Conservation (phyloP, 306 rosid species). For the Alnus glutinosa region DNA sequence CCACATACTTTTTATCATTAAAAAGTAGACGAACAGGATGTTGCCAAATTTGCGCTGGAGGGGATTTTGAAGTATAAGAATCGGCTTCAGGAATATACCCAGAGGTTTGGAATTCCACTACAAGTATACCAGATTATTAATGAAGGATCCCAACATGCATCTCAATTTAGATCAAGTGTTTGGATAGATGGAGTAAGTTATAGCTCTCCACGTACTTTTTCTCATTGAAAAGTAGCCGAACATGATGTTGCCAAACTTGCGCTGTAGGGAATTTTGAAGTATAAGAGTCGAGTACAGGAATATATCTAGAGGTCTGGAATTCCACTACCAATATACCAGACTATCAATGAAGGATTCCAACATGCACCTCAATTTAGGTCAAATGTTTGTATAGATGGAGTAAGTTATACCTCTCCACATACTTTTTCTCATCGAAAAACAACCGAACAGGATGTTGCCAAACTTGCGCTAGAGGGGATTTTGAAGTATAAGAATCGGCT, state of each 20-base stretch:
- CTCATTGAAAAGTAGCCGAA: no score
- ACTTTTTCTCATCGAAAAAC: slow-evolving; percentile 33
- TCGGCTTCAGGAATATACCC: no score
- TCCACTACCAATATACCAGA: slow-evolving; percentile 36
- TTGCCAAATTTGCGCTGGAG: slow-evolving; percentile 45
- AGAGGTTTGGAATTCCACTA: no score
- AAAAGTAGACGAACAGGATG: slow-evolving; percentile 58
- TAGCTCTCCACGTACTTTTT: no score
- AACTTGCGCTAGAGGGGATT: slow-evolving; percentile 35
- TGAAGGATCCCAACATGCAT: no score
- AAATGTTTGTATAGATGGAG: slow-evolving; percentile 43
- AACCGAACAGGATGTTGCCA: slow-evolving; percentile 60
- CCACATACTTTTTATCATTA: slow-evolving; percentile 22
- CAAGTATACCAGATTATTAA: no score
- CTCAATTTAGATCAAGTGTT: no score
- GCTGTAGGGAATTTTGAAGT: background rate
- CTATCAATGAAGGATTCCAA: slow-evolving; percentile 33
- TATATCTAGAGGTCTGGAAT: slow-evolving; percentile 26
- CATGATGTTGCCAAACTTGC: no score
- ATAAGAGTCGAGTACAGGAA: slow-evolving; percentile 40
- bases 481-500: no score
- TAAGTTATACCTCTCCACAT: slow-evolving; percentile 24
- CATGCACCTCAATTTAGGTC: slow-evolving; percentile 40
- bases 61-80: background rate
- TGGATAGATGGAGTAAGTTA: no score